Evolutionary conservation across 495 filamentous ascomycete genomes (phyloP).

Genomic region (Aspergillus cavernicola): DNA sequence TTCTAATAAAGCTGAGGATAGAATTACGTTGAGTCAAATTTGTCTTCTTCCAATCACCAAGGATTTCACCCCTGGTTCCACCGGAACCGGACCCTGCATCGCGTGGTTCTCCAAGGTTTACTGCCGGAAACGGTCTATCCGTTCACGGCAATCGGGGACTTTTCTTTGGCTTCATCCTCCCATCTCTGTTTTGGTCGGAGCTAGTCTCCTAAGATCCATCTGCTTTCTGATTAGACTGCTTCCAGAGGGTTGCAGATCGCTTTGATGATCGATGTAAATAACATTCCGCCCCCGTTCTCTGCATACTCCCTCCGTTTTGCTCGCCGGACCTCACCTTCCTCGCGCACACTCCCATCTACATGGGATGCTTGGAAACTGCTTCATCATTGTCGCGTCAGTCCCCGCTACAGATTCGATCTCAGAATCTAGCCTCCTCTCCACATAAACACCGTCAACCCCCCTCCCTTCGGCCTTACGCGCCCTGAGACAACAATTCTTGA

Average conservation of each 20-base stretch:
- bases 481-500: neutral
- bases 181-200: constrained; percentile 1
- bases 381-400: neutral
- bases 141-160: constrained; percentile 14
- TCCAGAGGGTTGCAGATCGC: neutral
- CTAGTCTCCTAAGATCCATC: neutral
- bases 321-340: neutral
- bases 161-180: constrained; percentile 1
- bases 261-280: neutral
- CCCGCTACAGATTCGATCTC: neutral
- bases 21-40: neutral
- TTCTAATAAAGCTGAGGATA: neutral
- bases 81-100: constrained; percentile 2
- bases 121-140: constrained; percentile 20
- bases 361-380: neutral
- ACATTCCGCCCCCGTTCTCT: neutral
- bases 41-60: no score
- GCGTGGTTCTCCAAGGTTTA: neutral
- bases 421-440: neutral
- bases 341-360: neutral
- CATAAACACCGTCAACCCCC: neutral
- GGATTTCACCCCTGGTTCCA: neutral
- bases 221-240: constrained; percentile 6
- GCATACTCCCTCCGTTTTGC: neutral
- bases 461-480: neutral